Evolutionary conservation across 345 rosid species (phyloP), one percentile per base, ranked within the genome.

Genomic region (Populus pruinosa): DNA sequence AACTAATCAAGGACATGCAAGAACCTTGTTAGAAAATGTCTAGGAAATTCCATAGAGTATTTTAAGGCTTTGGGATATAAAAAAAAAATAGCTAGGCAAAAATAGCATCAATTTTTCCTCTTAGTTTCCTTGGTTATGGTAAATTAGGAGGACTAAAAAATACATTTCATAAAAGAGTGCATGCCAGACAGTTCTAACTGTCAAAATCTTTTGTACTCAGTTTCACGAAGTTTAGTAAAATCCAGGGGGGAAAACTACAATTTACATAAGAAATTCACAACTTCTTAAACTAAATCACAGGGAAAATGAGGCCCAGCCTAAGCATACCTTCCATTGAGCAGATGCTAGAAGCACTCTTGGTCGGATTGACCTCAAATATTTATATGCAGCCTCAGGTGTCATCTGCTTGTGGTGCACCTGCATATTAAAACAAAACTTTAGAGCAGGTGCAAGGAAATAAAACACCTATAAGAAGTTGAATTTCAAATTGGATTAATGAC

Each of bases 301-400:
- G 0, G 13, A 12, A 70, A n/a, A 59, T 5, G 11, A n/a, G 29
- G 29, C 25, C 43, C 29, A n/a, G 16, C 5, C 71, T 64, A 31
- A 64, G 33, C 27, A 14, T 91, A 94, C 99, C 98, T 89, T 88
- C 97, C 93, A 87, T 83, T 96, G 97, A 78, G 97, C 81, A 78
- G 97, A 59, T 59, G 99, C 98, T 78, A 96, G 85, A 71, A 85
- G 93, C 70, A 96, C 98, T 82, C 99, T 90, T 71, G 97, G 97
- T 76, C 97, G 85, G 83, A 90, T 90, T 21, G 93, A 94, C 79
- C 81, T 92, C 74, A 96, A 93, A 75, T 90, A 89, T 67, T 74
- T 87, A 86, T 91, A 96, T 20, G 99, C 99, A 70, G 77, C 89
- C 78, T 87, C 87, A 62, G 98, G 99, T 44, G 91, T 89, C 99